Base-by-base conservation (phyloP, 257 asterid species). In the Solanum pennellii region DNA sequence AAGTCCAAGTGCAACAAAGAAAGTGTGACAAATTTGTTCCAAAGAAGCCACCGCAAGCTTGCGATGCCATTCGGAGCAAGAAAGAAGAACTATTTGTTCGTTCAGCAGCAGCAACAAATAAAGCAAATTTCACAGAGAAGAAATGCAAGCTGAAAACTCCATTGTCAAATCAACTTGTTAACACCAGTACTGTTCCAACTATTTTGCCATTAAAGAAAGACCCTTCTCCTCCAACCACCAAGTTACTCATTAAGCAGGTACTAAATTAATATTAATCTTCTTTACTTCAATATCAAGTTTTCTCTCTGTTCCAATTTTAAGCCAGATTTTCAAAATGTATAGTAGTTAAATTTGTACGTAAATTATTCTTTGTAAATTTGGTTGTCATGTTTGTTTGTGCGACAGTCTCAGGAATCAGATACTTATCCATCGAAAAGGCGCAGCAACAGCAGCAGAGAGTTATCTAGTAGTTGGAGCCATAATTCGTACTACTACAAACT, bases 191-290 rank as follows among this genome's bases (percentile, higher is more conserved):
- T 89, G 94, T 90, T 25, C 95, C 98, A 27, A 89, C 93, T 5
- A 89, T 91, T 86, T 86, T 93, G 87, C 96, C 97, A 25, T 91
- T 91, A 88, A 96, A 90, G 93, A 96, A 91, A 90, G 95, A 89
- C 88, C 91, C 92, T 66, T 91, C 94, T 49, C 91, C 94, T 5
- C 95, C 91, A 39, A 91, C 92, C 37, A 91, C 92, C 27, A 94
- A 92, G 89, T 89, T 92, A 86, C 92, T 91, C 86, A 94, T 90
- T 88, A 94, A 93, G 83, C 96, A 95, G 98, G 98, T 95, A 39
- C 9, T 10, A 79, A 89, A 89, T 2, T 72, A 45, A 89, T 35
- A 16, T 21, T 42, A 33, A 21, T 85, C 2, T 89, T 23, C 44
- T 25, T 42, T 35, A 86, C 52, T 33, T 71, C 79, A 71, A 33